Evolutionary conservation across 2,329 filamentous ascomycete genomes (phyloP).

Genomic region (Penicillium sp.): DNA sequence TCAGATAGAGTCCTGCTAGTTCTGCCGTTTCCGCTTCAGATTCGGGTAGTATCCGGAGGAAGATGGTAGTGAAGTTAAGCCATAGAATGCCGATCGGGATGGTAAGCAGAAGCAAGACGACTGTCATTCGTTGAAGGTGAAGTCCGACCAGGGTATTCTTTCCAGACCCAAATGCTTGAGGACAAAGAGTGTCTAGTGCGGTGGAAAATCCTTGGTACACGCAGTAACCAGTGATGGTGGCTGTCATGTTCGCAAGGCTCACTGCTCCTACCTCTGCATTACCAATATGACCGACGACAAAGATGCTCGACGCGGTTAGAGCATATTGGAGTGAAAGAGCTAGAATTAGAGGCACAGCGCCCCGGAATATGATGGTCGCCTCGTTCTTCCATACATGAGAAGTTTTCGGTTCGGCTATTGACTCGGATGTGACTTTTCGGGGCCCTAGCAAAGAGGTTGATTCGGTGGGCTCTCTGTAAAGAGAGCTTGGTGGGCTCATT

Average conservation of each 20-base stretch:
- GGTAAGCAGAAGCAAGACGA: conserved; percentile 72
- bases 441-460: background rate
- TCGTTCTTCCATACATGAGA: background rate
- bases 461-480: background rate
- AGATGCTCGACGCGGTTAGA: conserved; percentile 77
- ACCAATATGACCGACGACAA: conserved; percentile 76
- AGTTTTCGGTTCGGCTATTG: background rate
- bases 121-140: conserved; percentile 80
- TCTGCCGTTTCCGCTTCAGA: conserved; percentile 62
- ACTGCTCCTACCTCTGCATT: conserved; percentile 71
- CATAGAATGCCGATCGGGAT: conserved; percentile 75
- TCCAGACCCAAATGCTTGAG: conserved; percentile 91
- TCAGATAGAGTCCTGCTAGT: conserved; percentile 74
- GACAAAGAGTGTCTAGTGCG: conserved; percentile 86
- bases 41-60: conserved; percentile 72
- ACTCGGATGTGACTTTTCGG: background rate
- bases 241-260: conserved; percentile 75
- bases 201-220: conserved; percentile 84
- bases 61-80: conserved; percentile 68
- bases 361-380: background rate
- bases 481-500: background rate
- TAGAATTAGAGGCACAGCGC: conserved; percentile 64
- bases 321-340: conserved; percentile 84
- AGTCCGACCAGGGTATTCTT: conserved; percentile 85
- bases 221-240: conserved; percentile 76